Base-by-base conservation (phyloP, 2,329 filamentous ascomycete genomes). In the Reticulascus tulasneorum region DNA sequence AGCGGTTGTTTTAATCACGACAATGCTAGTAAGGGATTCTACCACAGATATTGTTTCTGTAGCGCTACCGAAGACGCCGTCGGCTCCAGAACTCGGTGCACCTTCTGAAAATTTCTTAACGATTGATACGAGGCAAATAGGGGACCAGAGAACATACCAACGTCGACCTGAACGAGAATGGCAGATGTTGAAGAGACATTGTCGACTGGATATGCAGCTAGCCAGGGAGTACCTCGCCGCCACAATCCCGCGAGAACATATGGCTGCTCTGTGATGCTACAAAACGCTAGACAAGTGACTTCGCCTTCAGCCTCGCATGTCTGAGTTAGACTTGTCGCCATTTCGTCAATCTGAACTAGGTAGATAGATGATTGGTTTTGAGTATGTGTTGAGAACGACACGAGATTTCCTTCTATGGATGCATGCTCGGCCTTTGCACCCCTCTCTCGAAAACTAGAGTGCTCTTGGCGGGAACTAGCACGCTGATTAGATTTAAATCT, bases 281-380 rank as follows among this genome's bases (percentile, higher is more conserved):
- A 59, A 5, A 69, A 42, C 2, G 54, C 51, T 7, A 79, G 46
- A 39, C 69, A 75, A 4, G 71, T 76, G 3, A 75, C 57, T 43
- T 77, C 72, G 1, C 67, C 69, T 9, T 61, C 47, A 0, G 66
- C 49, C 9, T 60, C 48, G 51, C 65, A 63, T 4, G 51, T 52
- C 6, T 40, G 47, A 2, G 48, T 26, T 10, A 51, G 45, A 1
- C 50, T 44, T 9, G 71, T 38, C 1, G 51, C 42, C 23, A 52
- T 50, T 18, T 49, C 49, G 21, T 67, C 55, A 17, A 69, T 48
- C 8, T 42, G 51, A 26, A 73, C 53, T 2, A 64, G 42, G 31
- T 67, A 58, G 3, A 75, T 46, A 11, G 55, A 53, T 13, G 66
- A 71, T 4, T 30, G 30, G 5, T 59, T 50, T 5, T 50, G 51